Evolutionary conservation across 2,329 filamentous ascomycete genomes (phyloP).

Genomic region (Pseudopyrenochaeta lycopersici): DNA sequence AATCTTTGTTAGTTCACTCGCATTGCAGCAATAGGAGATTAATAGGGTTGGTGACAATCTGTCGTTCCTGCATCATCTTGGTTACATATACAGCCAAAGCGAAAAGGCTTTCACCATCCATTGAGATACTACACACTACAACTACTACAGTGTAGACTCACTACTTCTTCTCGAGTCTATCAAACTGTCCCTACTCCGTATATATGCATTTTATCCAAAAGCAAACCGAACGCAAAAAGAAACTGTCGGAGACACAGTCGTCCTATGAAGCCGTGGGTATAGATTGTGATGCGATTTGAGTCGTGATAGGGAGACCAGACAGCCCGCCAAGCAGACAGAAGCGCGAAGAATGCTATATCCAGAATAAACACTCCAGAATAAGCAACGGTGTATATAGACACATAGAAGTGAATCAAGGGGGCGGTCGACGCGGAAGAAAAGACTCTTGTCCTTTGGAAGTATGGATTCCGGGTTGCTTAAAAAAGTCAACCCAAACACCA

Average conservation of each 20-base stretch:
- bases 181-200: not conserved
- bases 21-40: no score
- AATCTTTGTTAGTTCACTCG: not conserved
- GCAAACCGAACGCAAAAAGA: constrained; percentile 14
- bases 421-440: constrained; percentile 34
- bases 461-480: constrained; percentile 30
- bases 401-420: constrained; percentile 33
- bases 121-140: constrained; percentile 8
- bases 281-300: constrained; percentile 30
- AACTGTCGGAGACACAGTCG: constrained; percentile 15
- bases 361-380: not conserved
- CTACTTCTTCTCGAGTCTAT: not conserved
- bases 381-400: constrained; percentile 41
- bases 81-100: not conserved
- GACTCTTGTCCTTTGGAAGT: constrained; percentile 22
- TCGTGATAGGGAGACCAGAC: not conserved
- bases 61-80: not conserved
- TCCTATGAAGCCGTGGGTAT: constrained; percentile 34
- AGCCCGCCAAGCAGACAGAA: constrained; percentile 14
- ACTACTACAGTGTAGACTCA: constrained; percentile 3
- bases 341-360: constrained; percentile 4
- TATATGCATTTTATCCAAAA: constrained; percentile 21
- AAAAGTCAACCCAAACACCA: constrained; percentile 33
- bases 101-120: not conserved
- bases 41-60: not conserved